Evolutionary conservation across 345 rosid genomes (phyloP).

Genomic region (Brassica napus): DNA sequence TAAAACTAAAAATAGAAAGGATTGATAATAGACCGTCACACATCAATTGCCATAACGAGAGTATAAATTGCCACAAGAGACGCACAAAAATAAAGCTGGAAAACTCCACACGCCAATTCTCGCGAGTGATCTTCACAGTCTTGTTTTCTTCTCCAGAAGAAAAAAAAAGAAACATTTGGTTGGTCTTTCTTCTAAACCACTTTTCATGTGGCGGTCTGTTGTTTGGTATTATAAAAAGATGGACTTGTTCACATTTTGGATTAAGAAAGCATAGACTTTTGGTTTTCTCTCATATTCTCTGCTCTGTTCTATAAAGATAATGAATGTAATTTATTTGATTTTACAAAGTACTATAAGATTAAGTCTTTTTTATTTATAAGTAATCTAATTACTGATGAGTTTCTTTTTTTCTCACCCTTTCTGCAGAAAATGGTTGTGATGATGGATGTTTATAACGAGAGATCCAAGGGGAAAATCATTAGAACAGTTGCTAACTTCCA

Average conservation of each 20-base stretch:
- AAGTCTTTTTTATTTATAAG: neutral
- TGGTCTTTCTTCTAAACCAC: neutral
- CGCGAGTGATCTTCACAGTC: slow-evolving; percentile 19
- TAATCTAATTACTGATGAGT: too few species aligned
- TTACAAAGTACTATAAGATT: neutral
- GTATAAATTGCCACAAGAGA: neutral
- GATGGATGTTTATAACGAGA: slow-evolving; percentile 52
- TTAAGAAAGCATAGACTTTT: neutral
- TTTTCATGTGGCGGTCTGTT: slow-evolving; percentile 1
- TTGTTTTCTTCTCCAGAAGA: neutral
- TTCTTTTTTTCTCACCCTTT: slow-evolving; percentile 7
- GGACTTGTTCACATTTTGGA: too few species aligned
- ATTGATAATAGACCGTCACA: slow-evolving; percentile 5
- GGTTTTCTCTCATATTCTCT: neutral
- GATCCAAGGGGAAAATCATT: slow-evolving; percentile 54
- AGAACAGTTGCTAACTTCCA: slow-evolving; percentile 47
- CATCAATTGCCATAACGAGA: neutral
- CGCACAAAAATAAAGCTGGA: neutral
- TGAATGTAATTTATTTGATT: slow-evolving; percentile 9
- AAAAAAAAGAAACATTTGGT: neutral
- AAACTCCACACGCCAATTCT: neutral
- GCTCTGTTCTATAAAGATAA: neutral
- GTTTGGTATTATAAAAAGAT: neutral
- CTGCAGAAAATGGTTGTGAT: slow-evolving; percentile 68
- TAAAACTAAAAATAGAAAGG: slow-evolving; percentile 4